Percentiles rank a stretch among this genome's conserved stretches.
Evolutionary conservation across 225 moss, liverwort and hornwort species (phyloP).

Genomic region (Ulota crispa): DNA sequence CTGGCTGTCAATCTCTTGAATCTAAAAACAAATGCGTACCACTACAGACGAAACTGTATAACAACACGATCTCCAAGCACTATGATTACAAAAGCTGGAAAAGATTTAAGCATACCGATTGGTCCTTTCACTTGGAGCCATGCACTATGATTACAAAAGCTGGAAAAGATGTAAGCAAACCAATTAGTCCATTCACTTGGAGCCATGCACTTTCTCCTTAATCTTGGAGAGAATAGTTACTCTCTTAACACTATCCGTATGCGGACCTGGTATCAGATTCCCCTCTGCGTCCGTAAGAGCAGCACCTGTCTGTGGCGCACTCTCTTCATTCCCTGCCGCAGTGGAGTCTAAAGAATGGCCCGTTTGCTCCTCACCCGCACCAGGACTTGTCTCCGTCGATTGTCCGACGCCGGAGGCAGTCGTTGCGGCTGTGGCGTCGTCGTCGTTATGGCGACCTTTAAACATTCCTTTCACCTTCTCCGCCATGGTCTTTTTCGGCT

Average conservation of each 20-base stretch:
- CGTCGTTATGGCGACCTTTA: slow-evolving; percentile 13
- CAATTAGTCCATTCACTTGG: slow-evolving; percentile 5
- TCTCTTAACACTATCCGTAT: slow-evolving; percentile 34
- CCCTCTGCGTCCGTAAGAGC: slow-evolving; percentile 36
- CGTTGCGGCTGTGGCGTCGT: neutral
- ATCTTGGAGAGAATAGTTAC: slow-evolving; percentile 33
- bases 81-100: neutral
- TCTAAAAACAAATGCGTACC: neutral
- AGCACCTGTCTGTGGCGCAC: neutral
- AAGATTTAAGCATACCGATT: too few species aligned
- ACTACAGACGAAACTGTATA: neutral
- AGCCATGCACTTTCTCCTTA: slow-evolving; percentile 46
- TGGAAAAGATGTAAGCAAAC: neutral
- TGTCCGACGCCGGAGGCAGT: too few species aligned
- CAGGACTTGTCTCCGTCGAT: neutral
- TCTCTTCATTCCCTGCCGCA: neutral
- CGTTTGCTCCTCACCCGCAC: neutral
- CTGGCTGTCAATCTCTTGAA: neutral
- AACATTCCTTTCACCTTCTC: slow-evolving; percentile 52
- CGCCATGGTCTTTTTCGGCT: slow-evolving; percentile 32
- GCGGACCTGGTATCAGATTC: slow-evolving; percentile 35
- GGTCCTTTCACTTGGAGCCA: slow-evolving; percentile 24
- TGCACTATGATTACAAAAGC: slow-evolving; percentile 22
- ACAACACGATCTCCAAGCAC: neutral
- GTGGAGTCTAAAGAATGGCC: neutral